A percentile compares a stretch with the other conserved stretches of the same genome.
phyloP scores from a whole-genome alignment of 164 flowering plant species.

The Chloranthus sessilifolius region DNA sequence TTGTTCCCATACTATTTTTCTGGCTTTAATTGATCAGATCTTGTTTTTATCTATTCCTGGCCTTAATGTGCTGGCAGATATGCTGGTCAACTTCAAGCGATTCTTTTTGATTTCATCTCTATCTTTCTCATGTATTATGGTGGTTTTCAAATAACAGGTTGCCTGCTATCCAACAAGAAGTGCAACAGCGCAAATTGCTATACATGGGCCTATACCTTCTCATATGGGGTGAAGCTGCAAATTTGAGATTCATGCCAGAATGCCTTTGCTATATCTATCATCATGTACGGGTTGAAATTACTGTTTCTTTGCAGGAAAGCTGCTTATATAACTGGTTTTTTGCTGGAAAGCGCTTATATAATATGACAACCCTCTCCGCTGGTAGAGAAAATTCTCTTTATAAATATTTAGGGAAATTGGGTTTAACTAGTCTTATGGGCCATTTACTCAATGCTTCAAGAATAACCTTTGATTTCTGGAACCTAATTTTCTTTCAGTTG shows the following conservation, averaged over 20 bases:
- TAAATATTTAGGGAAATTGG: too few species aligned
- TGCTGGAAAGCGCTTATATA: too few species aligned
- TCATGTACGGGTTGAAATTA: slow-evolving; percentile 55
- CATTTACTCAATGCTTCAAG: too few species aligned
- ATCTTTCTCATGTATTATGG: background rate
- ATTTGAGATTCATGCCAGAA: slow-evolving; percentile 98
- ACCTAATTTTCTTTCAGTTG: too few species aligned
- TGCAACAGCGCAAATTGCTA: slow-evolving; percentile 87
- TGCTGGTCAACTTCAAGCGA: background rate
- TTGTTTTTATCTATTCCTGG: background rate
- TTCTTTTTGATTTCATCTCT: background rate
- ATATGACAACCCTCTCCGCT: too few species aligned
- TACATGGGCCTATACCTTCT: slow-evolving; percentile 94
- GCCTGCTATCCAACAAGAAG: slow-evolving; percentile 97
- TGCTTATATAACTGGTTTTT: too few species aligned
- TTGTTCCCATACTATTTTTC: too few species aligned
- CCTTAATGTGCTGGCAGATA: background rate
- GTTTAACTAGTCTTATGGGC: too few species aligned
- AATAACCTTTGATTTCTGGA: too few species aligned
- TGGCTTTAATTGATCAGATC: background rate
- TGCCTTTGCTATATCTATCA: slow-evolving; percentile 98
- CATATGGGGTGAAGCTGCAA: slow-evolving; percentile 99
- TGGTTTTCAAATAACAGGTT: slow-evolving; percentile 58
- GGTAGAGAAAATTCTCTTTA: too few species aligned
- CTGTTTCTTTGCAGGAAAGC: too few species aligned